phyloP scores from a whole-genome alignment of 106 monocot genomes.

The Gastrodia elata region DNA sequence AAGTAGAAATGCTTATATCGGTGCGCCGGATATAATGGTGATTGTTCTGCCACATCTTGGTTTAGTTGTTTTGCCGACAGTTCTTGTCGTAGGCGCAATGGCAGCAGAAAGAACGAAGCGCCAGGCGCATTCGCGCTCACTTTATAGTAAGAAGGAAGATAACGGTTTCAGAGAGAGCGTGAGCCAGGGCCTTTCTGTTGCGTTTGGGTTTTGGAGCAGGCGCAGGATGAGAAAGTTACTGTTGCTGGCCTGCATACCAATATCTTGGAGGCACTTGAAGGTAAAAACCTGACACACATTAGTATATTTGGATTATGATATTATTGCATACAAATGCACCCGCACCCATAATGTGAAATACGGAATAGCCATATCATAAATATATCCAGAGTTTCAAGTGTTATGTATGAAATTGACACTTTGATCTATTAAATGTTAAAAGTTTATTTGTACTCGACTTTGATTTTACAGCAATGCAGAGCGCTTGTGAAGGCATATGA shows the following conservation, averaged over 20 bases:
- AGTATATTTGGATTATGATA: neutral
- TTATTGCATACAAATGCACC: neutral
- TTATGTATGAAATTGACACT: neutral
- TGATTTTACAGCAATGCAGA: conserved; percentile 64
- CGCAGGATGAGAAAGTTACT: conserved; percentile 70
- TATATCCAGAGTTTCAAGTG: neutral
- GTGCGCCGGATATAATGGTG: conserved; percentile 87
- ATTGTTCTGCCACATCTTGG: conserved; percentile 78
- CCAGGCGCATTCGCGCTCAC: conserved; percentile 33
- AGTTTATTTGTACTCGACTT: neutral
- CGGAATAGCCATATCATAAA: neutral
- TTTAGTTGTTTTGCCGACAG: conserved; percentile 72
- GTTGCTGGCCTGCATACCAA: conserved; percentile 31
- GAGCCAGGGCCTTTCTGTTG: conserved; percentile 10
- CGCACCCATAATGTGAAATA: neutral
- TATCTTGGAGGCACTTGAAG: conserved; percentile 79
- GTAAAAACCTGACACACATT: conserved; percentile 24
- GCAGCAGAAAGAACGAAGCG: conserved; percentile 57
- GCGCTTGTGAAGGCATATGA: conserved; percentile 87
- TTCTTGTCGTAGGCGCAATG: conserved; percentile 57
- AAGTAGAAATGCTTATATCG: conserved; percentile 23
- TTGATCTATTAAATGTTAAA: neutral
- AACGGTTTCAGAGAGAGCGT: conserved; percentile 24
- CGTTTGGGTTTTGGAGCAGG: conserved; percentile 13
- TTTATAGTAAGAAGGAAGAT: conserved; percentile 73